Conservation (phyloP, 352 stramenopile species). For the Globisporangium megalacanthum region DNA sequence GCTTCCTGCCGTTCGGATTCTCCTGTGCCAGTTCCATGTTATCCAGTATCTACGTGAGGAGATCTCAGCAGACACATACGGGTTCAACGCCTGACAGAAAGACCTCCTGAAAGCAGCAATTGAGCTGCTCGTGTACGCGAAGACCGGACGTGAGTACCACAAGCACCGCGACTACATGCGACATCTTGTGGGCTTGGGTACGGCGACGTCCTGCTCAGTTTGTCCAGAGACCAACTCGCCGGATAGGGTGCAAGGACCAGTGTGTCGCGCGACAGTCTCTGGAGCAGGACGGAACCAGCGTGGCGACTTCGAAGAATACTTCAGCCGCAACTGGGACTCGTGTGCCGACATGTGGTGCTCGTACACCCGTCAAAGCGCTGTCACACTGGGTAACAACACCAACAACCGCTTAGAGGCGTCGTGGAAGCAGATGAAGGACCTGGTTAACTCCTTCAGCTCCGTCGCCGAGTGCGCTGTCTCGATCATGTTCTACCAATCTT, state of each 20-base stretch:
- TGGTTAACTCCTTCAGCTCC: conserved; percentile 11
- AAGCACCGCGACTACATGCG: conserved; percentile 11
- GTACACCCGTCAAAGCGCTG: conserved; percentile 9
- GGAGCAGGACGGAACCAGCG: no score
- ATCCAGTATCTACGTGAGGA: conserved; percentile 16
- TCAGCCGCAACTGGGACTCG: conserved; percentile 20
- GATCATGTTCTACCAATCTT: conserved; percentile 16
- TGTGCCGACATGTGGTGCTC: conserved; percentile 16
- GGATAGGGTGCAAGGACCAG: no score
- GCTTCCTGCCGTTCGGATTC: conserved; percentile 4
- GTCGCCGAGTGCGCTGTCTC: conserved; percentile 17
- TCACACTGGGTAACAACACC: conserved; percentile 16
- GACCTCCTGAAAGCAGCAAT: conserved; percentile 8
- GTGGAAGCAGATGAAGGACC: conserved; percentile 23
- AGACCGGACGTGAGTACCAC: conserved; percentile 1
- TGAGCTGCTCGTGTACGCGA: conserved; percentile 16
- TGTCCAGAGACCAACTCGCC: not conserved
- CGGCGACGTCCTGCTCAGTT: not conserved
- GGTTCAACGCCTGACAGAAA: conserved; percentile 15
- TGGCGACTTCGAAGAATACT: conserved; percentile 15
- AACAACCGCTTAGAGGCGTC: conserved; percentile 27
- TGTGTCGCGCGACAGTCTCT: not conserved
- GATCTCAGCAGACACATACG: conserved; percentile 10
- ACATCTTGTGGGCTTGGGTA: conserved; percentile 1
- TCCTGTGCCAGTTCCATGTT: conserved; percentile 25